A percentile compares a stretch with the other conserved stretches of the same genome.
These are phyloP conservation scores for Hypoxylon sp. DNA, from an alignment of 2,329 filamentous ascomycete genomes.

Conservation along the genomic window DNA sequence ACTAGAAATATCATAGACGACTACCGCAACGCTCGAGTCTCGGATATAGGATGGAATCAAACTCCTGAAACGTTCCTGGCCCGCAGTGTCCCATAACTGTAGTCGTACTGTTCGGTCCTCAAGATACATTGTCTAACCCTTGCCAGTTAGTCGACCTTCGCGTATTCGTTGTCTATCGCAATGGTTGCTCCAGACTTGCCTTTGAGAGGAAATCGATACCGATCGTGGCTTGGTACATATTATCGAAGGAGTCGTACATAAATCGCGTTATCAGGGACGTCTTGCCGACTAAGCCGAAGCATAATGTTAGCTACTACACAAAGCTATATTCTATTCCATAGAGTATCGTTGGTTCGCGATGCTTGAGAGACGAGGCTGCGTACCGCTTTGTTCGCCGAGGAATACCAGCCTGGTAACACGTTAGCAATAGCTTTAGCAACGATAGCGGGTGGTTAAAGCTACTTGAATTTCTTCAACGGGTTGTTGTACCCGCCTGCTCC, in stretches of 20 bases:
- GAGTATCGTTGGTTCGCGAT: not conserved
- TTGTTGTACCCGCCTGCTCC: conserved; percentile 89
- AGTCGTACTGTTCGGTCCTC: conserved; percentile 97
- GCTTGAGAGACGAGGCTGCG: conserved; percentile 53
- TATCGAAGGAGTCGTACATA: conserved; percentile 99
- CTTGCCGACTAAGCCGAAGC: conserved; percentile 81
- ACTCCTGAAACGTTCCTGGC: conserved; percentile 96
- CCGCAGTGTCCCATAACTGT: conserved; percentile 98
- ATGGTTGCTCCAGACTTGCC: conserved; percentile 64
- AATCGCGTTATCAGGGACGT: conserved; percentile 98
- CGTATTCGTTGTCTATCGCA: not conserved
- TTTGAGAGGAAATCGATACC: conserved; percentile 99
- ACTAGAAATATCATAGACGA: conserved; percentile 99
- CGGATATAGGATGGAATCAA: conserved; percentile 98
- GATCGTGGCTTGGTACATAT: conserved; percentile 99
- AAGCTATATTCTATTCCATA: not conserved
- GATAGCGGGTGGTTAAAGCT: conserved; percentile 49
- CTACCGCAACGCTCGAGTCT: conserved; percentile 96
- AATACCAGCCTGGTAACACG: conserved; percentile 84
- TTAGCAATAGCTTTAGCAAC: conserved; percentile 37
- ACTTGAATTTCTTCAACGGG: conserved; percentile 99
- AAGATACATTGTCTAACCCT: conserved; percentile 92
- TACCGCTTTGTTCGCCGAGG: conserved; percentile 98
- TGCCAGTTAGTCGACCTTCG: conserved; percentile 24
- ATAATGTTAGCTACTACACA: conserved; percentile 27